Conservation (phyloP, 2,329 filamentous ascomycete genomes). For the Mycogone perniciosa region DNA sequence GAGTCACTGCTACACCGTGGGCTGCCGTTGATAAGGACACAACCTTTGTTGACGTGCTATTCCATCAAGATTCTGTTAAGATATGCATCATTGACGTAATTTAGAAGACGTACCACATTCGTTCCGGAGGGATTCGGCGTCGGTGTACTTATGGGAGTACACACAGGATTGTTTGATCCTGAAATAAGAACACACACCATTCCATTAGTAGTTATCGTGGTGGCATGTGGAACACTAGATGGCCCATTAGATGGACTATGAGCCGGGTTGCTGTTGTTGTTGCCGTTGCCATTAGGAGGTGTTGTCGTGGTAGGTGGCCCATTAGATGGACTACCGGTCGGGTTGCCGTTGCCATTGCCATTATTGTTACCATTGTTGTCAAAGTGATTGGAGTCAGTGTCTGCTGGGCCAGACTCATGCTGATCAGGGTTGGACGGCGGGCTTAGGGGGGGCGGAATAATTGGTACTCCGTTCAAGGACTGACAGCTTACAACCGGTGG, state of each 20-base stretch:
- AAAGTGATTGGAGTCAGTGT: neutral
- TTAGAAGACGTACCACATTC: slow-evolving; percentile 11
- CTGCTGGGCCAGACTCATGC: neutral
- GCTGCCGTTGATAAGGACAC: slow-evolving; percentile 9
- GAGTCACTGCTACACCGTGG: slow-evolving; percentile 11
- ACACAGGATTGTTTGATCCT: slow-evolving; percentile 9
- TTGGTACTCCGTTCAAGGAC: neutral
- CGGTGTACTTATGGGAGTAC: slow-evolving; percentile 1
- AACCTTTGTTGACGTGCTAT: slow-evolving; percentile 12
- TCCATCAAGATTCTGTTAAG: neutral
- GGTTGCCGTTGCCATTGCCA: no score
- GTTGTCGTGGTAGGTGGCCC: no score
- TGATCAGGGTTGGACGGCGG: neutral
- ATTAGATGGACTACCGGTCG: no score
- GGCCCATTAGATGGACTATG: neutral
- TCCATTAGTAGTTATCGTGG: slow-evolving; percentile 2
- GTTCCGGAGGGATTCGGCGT: slow-evolving; percentile 12
- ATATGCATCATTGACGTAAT: neutral
- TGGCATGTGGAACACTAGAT: neutral
- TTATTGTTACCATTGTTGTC: neutral
- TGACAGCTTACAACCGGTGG: neutral
- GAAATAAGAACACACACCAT: slow-evolving; percentile 6
- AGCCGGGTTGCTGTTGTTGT: neutral
- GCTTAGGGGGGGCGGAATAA: neutral
- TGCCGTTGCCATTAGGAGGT: no score